Evolutionary conservation across 1,139 yeast species (phyloP).

Genomic region (Suhomyces yuchorum): DNA sequence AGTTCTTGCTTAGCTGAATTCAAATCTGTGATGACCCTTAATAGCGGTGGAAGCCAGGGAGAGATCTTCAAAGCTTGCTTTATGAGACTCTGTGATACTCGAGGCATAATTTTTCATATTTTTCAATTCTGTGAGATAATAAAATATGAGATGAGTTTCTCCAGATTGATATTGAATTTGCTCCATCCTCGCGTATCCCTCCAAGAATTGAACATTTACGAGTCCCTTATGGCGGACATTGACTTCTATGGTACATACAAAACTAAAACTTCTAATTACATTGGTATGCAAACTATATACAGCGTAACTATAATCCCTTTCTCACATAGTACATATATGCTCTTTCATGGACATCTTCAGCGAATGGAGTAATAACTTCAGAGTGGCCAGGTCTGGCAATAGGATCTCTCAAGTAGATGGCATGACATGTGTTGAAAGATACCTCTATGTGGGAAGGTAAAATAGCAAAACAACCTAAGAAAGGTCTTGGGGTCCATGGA

Average conservation of each 20-base stretch:
- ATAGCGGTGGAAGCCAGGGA: conserved; percentile 35
- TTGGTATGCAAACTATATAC: conserved; percentile 10
- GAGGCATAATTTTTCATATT: conserved; percentile 26
- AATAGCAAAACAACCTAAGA: conserved; percentile 88
- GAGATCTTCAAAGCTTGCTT: conserved; percentile 31
- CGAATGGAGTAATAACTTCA: conserved; percentile 91
- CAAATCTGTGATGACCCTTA: conserved; percentile 33
- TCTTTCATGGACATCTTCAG: conserved; percentile 82
- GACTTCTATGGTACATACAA: neutral
- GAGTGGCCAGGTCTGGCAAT: conserved; percentile 97
- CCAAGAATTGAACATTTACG: too few relatives aligned
- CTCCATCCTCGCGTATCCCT: neutral
- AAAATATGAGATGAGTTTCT: neutral
- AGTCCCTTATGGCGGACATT: neutral
- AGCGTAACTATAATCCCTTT: conserved; percentile 56
- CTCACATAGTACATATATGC: conserved; percentile 94
- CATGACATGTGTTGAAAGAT: conserved; percentile 90
- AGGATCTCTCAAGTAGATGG: conserved; percentile 92
- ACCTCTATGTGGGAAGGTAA: conserved; percentile 91
- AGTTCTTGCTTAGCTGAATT: conserved; percentile 39
- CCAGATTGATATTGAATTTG: neutral
- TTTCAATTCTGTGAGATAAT: neutral
- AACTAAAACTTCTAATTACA: conserved; percentile 2
- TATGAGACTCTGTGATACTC: conserved; percentile 33
- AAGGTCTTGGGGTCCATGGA: conserved; percentile 96